Evolutionary conservation across 2,329 filamentous ascomycete genomes (phyloP), one percentile per base, ranked within the genome.

Genomic region (Fusarium falciforme): DNA sequence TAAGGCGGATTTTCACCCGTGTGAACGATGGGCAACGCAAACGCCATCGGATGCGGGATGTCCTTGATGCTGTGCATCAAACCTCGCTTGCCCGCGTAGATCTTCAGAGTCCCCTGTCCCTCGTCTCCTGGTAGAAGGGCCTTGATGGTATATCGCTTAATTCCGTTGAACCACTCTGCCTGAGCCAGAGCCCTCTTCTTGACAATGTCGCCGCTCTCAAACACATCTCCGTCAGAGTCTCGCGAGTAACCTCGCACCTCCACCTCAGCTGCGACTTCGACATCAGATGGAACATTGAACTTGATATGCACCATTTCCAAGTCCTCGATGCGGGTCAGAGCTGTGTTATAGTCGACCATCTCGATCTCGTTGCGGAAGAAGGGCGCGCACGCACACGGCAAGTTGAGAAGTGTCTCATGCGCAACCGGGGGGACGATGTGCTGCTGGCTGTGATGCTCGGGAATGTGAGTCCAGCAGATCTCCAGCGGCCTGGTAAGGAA

Each of bases 11-110:
- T 99, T 77, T 96, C 93, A 68, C 96, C 96, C 0, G 91, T 93
- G 82, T 99, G 96, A 40, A 94, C 89, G 61, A 99, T 91, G 1
- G 96, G 96, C n/a, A 99, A 84, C 5, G 95, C 91, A 74, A 98
- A 92, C 1, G 96, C 95, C 63, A 99, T 85, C 3, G 95, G 92
- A 80, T 99, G 96, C 9, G 96, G 95, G 64, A 98, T 98, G 80
- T 98, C 94, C 82, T 96, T 96, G 86, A 96, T 96, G 73, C 94
- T 97, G 84, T 98, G 96, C 95, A 98, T 98, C 64, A 99, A 87
- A 1, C 97, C 97, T 72, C 95, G 91, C 82, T 95, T 96, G 69
- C 97, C 96, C 14, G 95, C 96, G 82, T 98, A 99, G 38, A 99
- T 87, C 82, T 97, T 98, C 67, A 99, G 85, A 14, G 93, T 90